A percentile compares a stretch with the other conserved stretches of the same genome.
phyloP scores from a whole-genome alignment of 139 green algal species.

The Chlamydomonas applanata region DNA sequence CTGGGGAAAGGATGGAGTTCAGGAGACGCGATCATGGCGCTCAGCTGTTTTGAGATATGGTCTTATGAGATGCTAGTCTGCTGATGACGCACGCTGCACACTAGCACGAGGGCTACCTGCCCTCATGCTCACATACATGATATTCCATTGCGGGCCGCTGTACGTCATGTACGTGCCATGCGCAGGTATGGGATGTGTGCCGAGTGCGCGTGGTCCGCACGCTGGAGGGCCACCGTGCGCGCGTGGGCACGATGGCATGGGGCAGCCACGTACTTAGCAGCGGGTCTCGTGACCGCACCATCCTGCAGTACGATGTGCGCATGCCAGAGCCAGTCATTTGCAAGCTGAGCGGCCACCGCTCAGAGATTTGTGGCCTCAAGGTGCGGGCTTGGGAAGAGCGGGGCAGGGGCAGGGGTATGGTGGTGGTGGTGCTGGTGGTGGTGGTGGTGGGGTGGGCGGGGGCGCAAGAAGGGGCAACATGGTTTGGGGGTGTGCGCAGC shows the following conservation, averaged over 20 bases:
- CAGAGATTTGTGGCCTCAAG: conserved; percentile 80
- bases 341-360: conserved; percentile 80
- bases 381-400: conserved; percentile 2
- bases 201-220: conserved; percentile 72
- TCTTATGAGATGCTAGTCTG: too few relatives aligned
- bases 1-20: too few relatives aligned
- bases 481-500: too few relatives aligned
- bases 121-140: too few relatives aligned
- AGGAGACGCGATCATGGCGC: too few relatives aligned
- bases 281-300: conserved; percentile 84
- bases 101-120: too few relatives aligned
- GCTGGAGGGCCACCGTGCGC: conserved; percentile 74
- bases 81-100: too few relatives aligned
- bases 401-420: neutral
- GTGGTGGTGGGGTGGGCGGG: too few relatives aligned
- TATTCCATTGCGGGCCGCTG: neutral
- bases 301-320: conserved; percentile 91
- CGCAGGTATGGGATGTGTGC: conserved; percentile 74
- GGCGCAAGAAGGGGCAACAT: too few relatives aligned
- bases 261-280: conserved; percentile 76
- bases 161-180: neutral
- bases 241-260: conserved; percentile 74
- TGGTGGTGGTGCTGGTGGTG: neutral
- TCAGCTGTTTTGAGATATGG: too few relatives aligned
- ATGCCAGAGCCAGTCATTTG: conserved; percentile 47